These are phyloP conservation scores for Pseudopithomyces maydicus DNA, from an alignment of 2,329 filamentous ascomycete species.

Conservation along the genomic window DNA sequence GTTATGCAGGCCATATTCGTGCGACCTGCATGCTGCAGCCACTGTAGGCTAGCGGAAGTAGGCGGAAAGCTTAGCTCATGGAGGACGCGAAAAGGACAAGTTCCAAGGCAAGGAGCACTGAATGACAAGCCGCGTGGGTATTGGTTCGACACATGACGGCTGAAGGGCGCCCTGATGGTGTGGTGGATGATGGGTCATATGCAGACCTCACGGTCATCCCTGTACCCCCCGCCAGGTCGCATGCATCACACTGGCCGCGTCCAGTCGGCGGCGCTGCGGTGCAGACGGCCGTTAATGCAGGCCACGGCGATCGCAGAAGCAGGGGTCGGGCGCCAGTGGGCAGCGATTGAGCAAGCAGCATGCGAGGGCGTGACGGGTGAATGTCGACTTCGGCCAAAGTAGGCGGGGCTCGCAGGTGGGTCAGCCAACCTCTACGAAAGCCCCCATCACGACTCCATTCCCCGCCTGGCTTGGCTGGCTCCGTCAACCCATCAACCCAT, in stretches of 20 bases:
- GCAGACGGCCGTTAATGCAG: slow-evolving; percentile 37
- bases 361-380: slow-evolving; percentile 4
- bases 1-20: slow-evolving; percentile 21
- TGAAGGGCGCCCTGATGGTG: slow-evolving; percentile 27
- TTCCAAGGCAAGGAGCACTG: slow-evolving; percentile 36
- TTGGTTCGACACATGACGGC: slow-evolving; percentile 30
- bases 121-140: slow-evolving; percentile 39
- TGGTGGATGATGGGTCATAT: slow-evolving; percentile 35
- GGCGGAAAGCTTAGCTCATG: slow-evolving; percentile 44
- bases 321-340: slow-evolving; percentile 17
- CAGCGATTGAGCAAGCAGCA: slow-evolving; percentile 22
- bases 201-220: slow-evolving; percentile 24
- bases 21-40: slow-evolving; percentile 29
- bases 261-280: slow-evolving; percentile 26
- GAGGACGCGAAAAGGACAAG: slow-evolving; percentile 31
- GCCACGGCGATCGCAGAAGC: slow-evolving; percentile 34
- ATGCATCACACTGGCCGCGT: slow-evolving; percentile 29
- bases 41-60: slow-evolving; percentile 41
- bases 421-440: slow-evolving; percentile 10
- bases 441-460: not conserved
- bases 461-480: slow-evolving; percentile 30
- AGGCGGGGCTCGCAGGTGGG: slow-evolving; percentile 1
- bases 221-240: slow-evolving; percentile 24
- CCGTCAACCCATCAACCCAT: slow-evolving; percentile 9
- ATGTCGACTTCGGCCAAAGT: not conserved